Base-by-base conservation (phyloP, 1,284 basidiomycete species). In the Tilletia setariae region DNA sequence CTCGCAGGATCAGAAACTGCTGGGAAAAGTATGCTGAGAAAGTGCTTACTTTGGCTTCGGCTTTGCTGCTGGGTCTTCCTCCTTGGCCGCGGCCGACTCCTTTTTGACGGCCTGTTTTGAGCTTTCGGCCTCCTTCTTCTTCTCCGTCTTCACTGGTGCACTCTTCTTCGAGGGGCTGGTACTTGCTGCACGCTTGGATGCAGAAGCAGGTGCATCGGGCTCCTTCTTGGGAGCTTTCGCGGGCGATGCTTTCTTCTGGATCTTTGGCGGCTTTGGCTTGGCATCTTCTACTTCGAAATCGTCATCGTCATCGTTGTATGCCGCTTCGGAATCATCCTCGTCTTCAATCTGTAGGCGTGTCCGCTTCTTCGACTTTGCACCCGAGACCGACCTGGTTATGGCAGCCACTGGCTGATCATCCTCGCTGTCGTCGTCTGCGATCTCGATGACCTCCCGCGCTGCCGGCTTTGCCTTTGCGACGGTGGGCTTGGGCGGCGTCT, bases 391-490 rank as follows among this genome's bases (percentile, higher is more conserved):
- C 30, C 9, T 8, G n/a, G 40, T 56, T 21, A 70, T 77, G 66
- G 42, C 66, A 78, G 2, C 73, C 66, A 63, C 56, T 71, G 76
- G 72, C 9, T 72, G 56, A 53, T 79, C 71, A 66, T 67, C 70
- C 30, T 76, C 72, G 40, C 77, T 71, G 16, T 65, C 73, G 71
- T 77, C 71, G 73, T 80, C 68, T 65, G 66, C 66, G 63, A 70
- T 71, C 28, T 73, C 70, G 19, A 44, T 63, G 25, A 25, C 23
- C 30, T 63, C 21, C 56, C 49, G 65, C 66, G n/a, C 44, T 30
- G 28, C 42, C 19, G 56, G 25, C 61, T 44, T 68, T 47, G 49
- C n/a, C 43, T 42, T 35, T 65, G 80, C 72, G 1, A 71, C 66
- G 65, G 74, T 70, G 19, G 44, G 42, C 68, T 72, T 73, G 59